phyloP scores from a whole-genome alignment of 805 yeast genomes.

The Candida sonorensis region DNA sequence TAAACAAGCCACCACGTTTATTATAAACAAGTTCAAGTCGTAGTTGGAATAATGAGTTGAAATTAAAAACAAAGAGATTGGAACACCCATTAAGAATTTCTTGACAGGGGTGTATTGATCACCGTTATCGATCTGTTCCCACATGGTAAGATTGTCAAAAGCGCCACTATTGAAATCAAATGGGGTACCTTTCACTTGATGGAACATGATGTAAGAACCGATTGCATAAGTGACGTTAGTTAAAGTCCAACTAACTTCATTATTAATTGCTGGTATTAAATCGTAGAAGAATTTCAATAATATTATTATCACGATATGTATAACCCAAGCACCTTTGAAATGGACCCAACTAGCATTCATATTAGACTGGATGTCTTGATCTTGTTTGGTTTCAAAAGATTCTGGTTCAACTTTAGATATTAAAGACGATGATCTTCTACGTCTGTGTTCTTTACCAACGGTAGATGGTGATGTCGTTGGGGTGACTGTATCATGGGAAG shows the following conservation, averaged over 20 bases:
- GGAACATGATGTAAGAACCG: slow-evolving; percentile 95
- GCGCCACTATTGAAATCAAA: slow-evolving; percentile 97
- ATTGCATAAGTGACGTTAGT: slow-evolving; percentile 86
- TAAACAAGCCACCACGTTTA: slow-evolving; percentile 75
- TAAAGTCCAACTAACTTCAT: slow-evolving; percentile 87
- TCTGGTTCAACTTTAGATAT: slow-evolving; percentile 93
- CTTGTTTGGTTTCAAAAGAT: slow-evolving; percentile 83
- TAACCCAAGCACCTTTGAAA: slow-evolving; percentile 92
- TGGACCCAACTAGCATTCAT: slow-evolving; percentile 96
- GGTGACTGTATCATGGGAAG: slow-evolving; percentile 26
- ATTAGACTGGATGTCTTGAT: slow-evolving; percentile 83
- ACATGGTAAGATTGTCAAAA: slow-evolving; percentile 91
- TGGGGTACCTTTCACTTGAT: slow-evolving; percentile 93
- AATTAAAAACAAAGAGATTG: slow-evolving; percentile 75
- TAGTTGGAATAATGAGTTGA: slow-evolving; percentile 89
- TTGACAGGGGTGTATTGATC: slow-evolving; percentile 96
- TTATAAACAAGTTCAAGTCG: slow-evolving; percentile 68
- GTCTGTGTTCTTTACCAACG: slow-evolving; percentile 28
- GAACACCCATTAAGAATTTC: slow-evolving; percentile 89
- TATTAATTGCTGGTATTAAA: slow-evolving; percentile 71
- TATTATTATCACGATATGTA: slow-evolving; percentile 77
- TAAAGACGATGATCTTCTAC: slow-evolving; percentile 79
- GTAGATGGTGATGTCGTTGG: slow-evolving; percentile 30
- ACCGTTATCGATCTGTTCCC: slow-evolving; percentile 91
- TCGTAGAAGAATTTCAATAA: slow-evolving; percentile 72